Conservation (phyloP, 371 early-diverging fungal species). For the Cokeromyces recurvatus region DNA sequence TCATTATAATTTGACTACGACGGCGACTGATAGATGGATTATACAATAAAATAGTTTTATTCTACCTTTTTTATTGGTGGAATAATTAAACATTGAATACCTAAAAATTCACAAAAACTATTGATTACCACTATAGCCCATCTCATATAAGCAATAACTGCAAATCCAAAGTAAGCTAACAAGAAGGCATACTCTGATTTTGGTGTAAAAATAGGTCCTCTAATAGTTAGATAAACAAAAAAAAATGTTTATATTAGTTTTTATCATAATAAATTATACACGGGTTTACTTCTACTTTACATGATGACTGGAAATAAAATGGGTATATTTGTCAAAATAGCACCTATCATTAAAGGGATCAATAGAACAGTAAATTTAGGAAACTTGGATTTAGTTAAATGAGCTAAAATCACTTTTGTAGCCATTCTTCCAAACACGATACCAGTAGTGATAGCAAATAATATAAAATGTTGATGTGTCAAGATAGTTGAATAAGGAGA, state of each 20-base stretch:
- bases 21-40: no score
- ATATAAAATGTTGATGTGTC: conserved; percentile 57
- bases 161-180: conserved; percentile 65
- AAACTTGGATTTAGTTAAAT: conserved; percentile 76
- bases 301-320: conserved; percentile 33
- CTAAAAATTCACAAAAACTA: conserved; percentile 79
- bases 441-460: conserved; percentile 70
- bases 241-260: no score
- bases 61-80: conserved; percentile 33
- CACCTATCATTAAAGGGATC: conserved; percentile 69
- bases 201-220: conserved; percentile 62
- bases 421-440: conserved; percentile 86
- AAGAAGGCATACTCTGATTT: conserved; percentile 68
- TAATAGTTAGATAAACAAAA: no score
- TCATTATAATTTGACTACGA: no score
- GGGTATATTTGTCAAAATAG: conserved; percentile 55
- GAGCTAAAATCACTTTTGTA: conserved; percentile 84
- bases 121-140: conserved; percentile 87
- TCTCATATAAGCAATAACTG: conserved; percentile 71
- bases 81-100: conserved; percentile 82
- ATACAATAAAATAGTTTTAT: no score
- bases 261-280: no score
- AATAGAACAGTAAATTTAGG: conserved; percentile 74
- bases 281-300: no score
- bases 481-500: conserved; percentile 65